These are phyloP conservation scores for Saccharomycopsis babjevae DNA, from an alignment of 805 yeast genomes.

Conservation along the genomic window DNA sequence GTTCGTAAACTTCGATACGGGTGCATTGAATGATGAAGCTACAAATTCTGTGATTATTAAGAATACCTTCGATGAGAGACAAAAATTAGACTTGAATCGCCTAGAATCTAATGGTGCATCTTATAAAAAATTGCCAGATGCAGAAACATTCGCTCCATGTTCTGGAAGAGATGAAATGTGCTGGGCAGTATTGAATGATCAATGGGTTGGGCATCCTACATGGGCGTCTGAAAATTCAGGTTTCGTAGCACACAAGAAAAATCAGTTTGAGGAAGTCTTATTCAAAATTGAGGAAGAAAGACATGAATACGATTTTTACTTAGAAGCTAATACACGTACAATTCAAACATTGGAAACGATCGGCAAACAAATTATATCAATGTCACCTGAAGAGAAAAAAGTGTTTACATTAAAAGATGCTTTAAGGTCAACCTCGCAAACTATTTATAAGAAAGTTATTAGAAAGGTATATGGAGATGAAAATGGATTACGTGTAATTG, in stretches of 20 bases:
- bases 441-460: constrained; percentile 89
- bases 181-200: constrained; percentile 97
- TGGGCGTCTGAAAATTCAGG: constrained; percentile 99
- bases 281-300: constrained; percentile 96
- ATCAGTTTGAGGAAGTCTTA: constrained; percentile 92
- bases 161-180: constrained; percentile 98
- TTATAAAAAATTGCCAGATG: constrained; percentile 68
- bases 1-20: constrained; percentile 60
- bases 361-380: constrained; percentile 85
- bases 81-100: constrained; percentile 75
- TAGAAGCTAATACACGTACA: constrained; percentile 90
- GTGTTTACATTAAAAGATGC: constrained; percentile 88
- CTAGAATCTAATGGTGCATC: constrained; percentile 86
- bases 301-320: constrained; percentile 91
- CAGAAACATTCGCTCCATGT: constrained; percentile 77
- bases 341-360: constrained; percentile 93
- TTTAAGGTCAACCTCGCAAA: constrained; percentile 78
- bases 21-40: constrained; percentile 53
- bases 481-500: constrained; percentile 91
- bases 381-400: constrained; percentile 85
- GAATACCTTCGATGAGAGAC: constrained; percentile 46
- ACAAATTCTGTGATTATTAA: constrained; percentile 81
- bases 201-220: constrained; percentile 99
- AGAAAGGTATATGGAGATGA: constrained; percentile 90
- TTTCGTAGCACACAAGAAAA: constrained; percentile 95